Percentiles rank a stretch among this genome's conserved stretches.
Evolutionary conservation across 2,329 filamentous ascomycete genomes (phyloP).

Genomic region (Botryotinia globosa): DNA sequence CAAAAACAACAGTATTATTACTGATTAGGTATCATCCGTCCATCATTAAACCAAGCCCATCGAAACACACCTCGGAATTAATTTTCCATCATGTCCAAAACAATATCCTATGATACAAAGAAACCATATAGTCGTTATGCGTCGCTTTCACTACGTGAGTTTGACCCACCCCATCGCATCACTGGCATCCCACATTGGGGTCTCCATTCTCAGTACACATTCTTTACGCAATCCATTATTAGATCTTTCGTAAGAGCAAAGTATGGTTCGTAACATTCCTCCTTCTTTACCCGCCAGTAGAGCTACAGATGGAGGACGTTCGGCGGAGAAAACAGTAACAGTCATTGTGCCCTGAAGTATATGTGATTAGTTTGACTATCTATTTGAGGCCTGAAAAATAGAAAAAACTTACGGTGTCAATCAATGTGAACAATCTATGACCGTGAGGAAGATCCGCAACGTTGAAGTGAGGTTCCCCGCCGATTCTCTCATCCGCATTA

Average conservation of each 20-base stretch:
- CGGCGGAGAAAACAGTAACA: constrained; percentile 38
- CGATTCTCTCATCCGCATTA: constrained; percentile 23
- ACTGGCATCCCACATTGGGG: constrained; percentile 20
- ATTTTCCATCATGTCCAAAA: neutral
- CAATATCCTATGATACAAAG: neutral
- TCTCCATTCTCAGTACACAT: constrained; percentile 29
- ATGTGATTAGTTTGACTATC: neutral
- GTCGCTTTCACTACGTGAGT: constrained; percentile 9
- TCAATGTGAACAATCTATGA: constrained; percentile 32
- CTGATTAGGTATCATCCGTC: neutral
- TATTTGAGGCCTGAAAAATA: neutral
- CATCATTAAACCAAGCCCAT: neutral
- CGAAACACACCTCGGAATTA: neutral
- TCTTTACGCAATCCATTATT: constrained; percentile 25
- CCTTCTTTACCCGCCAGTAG: constrained; percentile 39
- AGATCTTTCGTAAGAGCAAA: constrained; percentile 31
- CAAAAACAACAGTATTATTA: neutral
- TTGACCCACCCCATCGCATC: constrained; percentile 18
- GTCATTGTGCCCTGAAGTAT: constrained; percentile 22
- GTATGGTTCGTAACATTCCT: constrained; percentile 38
- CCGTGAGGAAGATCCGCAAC: constrained; percentile 19
- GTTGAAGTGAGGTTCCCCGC: constrained; percentile 29
- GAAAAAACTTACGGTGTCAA: constrained; percentile 33
- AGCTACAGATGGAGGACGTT: constrained; percentile 38
- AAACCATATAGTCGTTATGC: neutral